A percentile compares a stretch with the other conserved stretches of the same genome.
Evolutionary conservation across 768 basidiomycete species (phyloP).

Genomic region (Austroboletus eburneus): DNA sequence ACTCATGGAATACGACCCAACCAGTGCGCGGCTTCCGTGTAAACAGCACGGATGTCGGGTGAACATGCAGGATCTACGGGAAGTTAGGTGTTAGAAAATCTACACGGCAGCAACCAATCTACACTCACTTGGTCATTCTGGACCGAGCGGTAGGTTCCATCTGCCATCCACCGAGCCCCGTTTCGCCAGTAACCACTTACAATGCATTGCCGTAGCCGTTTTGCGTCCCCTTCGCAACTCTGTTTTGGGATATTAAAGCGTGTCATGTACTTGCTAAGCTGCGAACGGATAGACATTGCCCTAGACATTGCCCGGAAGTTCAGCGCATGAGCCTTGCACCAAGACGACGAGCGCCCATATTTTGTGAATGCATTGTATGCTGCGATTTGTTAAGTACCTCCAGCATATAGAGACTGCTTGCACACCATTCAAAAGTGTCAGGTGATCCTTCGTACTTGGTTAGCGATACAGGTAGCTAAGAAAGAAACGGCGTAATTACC

Average conservation of each 20-base stretch:
- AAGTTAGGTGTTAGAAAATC: conserved; percentile 3
- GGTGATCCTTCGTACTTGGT: conserved; percentile 66
- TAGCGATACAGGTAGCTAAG: neutral
- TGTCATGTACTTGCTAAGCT: conserved; percentile 92
- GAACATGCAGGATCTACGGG: conserved; percentile 74
- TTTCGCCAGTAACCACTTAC: conserved; percentile 94
- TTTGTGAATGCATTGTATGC: conserved; percentile 91
- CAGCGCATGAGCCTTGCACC: conserved; percentile 90
- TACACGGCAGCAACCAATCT: neutral
- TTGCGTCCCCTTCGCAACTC: conserved; percentile 88
- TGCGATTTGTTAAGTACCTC: conserved; percentile 29
- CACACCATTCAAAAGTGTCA: conserved; percentile 87
- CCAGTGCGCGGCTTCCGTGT: conserved; percentile 86
- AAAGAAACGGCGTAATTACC: conserved; percentile 41
- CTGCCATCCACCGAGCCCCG: conserved; percentile 84
- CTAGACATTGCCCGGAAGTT: conserved; percentile 94
- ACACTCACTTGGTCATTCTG: conserved; percentile 72
- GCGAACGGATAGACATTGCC: conserved; percentile 91
- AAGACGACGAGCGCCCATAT: conserved; percentile 79
- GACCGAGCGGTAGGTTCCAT: conserved; percentile 90
- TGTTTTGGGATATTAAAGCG: conserved; percentile 78
- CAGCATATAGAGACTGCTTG: neutral
- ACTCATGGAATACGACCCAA: conserved; percentile 94
- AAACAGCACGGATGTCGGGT: conserved; percentile 92
- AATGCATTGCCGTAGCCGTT: conserved; percentile 79